phyloP scores from a whole-genome alignment of 306 rosid genomes.

The Cercis canadensis region DNA sequence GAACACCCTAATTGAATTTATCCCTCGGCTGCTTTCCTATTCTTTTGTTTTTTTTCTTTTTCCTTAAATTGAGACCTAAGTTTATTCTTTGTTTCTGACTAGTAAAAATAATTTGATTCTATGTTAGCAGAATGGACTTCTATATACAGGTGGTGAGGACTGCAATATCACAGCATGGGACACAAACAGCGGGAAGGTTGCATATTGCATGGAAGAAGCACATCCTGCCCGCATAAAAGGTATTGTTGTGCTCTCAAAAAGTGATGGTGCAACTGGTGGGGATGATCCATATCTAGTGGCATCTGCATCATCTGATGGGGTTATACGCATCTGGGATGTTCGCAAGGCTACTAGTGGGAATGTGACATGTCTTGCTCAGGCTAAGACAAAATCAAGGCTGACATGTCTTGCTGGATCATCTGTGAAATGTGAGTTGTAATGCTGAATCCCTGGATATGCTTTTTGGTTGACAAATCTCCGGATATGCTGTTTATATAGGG shows the following conservation, averaged over 20 bases:
- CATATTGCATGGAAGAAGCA: constrained; percentile 76
- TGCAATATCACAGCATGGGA: constrained; percentile 83
- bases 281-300: constrained; percentile 79
- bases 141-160: constrained; percentile 88
- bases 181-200: constrained; percentile 72
- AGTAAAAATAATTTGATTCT: neutral
- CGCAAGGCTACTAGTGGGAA: constrained; percentile 74
- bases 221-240: constrained; percentile 86
- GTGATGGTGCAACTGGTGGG: constrained; percentile 46
- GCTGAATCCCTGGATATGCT: constrained; percentile 5
- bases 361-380: constrained; percentile 72
- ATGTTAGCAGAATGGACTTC: constrained; percentile 71
- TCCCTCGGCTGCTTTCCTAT: neutral
- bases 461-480: neutral
- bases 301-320: constrained; percentile 90
- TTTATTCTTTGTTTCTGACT: too few species aligned
- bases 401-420: constrained; percentile 91
- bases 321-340: constrained; percentile 91
- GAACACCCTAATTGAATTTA: neutral
- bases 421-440: constrained; percentile 63
- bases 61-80: neutral
- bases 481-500: neutral
- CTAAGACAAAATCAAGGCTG: constrained; percentile 76
- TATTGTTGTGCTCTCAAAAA: constrained; percentile 60
- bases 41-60: neutral